phyloP scores from a whole-genome alignment of 2,329 filamentous ascomycete genomes.

The Exophiala sideris region DNA sequence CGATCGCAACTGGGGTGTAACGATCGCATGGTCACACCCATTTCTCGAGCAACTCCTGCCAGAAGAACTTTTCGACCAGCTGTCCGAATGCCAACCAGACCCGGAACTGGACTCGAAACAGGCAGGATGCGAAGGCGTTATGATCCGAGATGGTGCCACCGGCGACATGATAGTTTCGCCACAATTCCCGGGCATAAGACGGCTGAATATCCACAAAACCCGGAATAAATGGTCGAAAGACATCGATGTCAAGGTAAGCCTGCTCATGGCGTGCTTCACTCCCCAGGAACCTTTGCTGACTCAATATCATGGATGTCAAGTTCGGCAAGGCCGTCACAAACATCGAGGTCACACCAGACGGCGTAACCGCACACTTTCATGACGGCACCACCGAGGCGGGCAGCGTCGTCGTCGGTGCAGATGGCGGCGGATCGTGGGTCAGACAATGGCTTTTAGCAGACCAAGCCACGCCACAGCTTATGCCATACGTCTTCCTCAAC shows the following conservation, averaged over 20 bases:
- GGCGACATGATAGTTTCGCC: slow-evolving; percentile 32
- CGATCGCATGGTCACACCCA: slow-evolving; percentile 37
- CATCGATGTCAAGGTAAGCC: slow-evolving; percentile 26
- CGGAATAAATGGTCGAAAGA: slow-evolving; percentile 35
- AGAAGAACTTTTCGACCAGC: slow-evolving; percentile 30
- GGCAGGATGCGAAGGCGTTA: slow-evolving; percentile 20
- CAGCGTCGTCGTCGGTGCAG: slow-evolving; percentile 25
- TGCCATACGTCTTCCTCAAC: slow-evolving; percentile 21
- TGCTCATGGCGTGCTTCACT: not conserved
- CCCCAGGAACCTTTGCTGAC: not conserved
- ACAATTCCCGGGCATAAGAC: slow-evolving; percentile 31
- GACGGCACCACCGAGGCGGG: slow-evolving; percentile 26
- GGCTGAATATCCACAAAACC: slow-evolving; percentile 37
- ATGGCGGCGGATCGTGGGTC: slow-evolving; percentile 25
- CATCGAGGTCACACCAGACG: slow-evolving; percentile 14
- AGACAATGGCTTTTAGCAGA: slow-evolving; percentile 22
- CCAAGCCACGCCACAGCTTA: slow-evolving; percentile 10
- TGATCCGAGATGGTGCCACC: slow-evolving; percentile 21
- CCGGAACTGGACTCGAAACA: slow-evolving; percentile 30
- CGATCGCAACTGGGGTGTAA: slow-evolving; percentile 25
- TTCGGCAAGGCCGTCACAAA: slow-evolving; percentile 21
- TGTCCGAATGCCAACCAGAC: slow-evolving; percentile 37
- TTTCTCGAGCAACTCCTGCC: slow-evolving; percentile 37
- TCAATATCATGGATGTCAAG: not conserved
- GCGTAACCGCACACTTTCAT: slow-evolving; percentile 22